Conservation (phyloP, 2,329 filamentous ascomycete genomes). For the Fusarium keratoplasticum region DNA sequence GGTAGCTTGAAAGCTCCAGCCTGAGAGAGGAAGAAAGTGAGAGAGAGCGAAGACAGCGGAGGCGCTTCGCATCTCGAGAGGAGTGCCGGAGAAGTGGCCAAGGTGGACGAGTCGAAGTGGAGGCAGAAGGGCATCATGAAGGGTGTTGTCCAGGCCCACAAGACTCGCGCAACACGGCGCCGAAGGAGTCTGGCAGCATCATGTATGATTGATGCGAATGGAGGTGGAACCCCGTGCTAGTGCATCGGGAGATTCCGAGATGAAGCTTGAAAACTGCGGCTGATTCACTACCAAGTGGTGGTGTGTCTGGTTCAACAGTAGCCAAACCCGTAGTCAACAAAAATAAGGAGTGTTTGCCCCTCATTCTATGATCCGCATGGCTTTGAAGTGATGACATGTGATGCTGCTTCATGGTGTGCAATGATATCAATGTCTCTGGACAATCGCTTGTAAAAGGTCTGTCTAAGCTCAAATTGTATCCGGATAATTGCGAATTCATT, state of each 20-base stretch:
- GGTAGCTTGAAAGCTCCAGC: constrained; percentile 76
- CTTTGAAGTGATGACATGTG: constrained; percentile 10
- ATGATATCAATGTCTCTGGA: background rate
- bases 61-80: constrained; percentile 31
- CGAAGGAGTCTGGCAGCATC: constrained; percentile 34
- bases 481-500: background rate
- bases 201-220: constrained; percentile 26
- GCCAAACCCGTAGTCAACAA: constrained; percentile 41
- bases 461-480: background rate
- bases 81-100: constrained; percentile 35
- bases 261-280: constrained; percentile 41
- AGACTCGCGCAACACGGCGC: constrained; percentile 36
- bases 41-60: constrained; percentile 39
- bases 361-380: constrained; percentile 20
- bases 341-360: constrained; percentile 36
- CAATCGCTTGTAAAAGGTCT: background rate
- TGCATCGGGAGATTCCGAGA: constrained; percentile 42
- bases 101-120: constrained; percentile 35
- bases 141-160: constrained; percentile 41
- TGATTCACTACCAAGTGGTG: constrained; percentile 44
- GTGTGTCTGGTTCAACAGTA: constrained; percentile 37
- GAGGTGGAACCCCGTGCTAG: constrained; percentile 43
- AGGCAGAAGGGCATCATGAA: constrained; percentile 38
- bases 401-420: background rate
- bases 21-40: constrained; percentile 52